Percentiles rank a stretch among this genome's conserved stretches.
These are phyloP conservation scores for Scedosporium boydii DNA, from an alignment of 2,329 filamentous ascomycete species.

Conservation along the genomic window DNA sequence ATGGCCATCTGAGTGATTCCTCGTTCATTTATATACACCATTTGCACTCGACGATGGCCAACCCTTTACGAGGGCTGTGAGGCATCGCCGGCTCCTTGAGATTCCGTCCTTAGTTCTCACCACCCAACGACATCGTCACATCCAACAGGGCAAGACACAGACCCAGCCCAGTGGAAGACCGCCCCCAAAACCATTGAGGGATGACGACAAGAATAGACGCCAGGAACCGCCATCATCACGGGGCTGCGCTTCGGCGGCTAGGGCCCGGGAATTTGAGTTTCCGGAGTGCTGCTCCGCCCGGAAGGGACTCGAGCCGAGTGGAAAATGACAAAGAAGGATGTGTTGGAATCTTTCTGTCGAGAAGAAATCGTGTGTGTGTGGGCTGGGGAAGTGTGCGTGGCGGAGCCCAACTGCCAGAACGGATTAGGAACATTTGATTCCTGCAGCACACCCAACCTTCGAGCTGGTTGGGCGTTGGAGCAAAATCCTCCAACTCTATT, in stretches of 20 bases:
- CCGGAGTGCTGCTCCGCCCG: not conserved
- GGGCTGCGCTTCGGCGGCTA: not conserved
- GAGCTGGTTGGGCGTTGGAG: no score
- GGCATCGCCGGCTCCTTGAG: not conserved
- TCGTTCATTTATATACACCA: not conserved
- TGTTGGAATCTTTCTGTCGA: no score
- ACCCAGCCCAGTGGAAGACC: no score
- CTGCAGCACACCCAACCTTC: no score
- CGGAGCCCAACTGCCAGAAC: no score
- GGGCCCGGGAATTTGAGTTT: not conserved
- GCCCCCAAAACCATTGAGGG: no score
- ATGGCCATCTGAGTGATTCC: not conserved
- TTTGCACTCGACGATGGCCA: not conserved
- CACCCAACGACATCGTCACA: not conserved
- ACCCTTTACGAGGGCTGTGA: not conserved
- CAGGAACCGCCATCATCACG: not conserved
- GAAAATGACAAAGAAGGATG: not conserved
- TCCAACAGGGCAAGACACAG: not conserved
- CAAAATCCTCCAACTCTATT: no score
- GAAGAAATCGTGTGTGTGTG: no score
- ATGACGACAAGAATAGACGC: not conserved
- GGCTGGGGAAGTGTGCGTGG: no score
- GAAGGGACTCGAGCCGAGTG: not conserved
- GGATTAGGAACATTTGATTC: no score
- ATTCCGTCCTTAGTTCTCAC: not conserved